These are phyloP conservation scores for Carex sylvatica DNA, from an alignment of 202 grass and related monocot genomes.

Conservation along the genomic window DNA sequence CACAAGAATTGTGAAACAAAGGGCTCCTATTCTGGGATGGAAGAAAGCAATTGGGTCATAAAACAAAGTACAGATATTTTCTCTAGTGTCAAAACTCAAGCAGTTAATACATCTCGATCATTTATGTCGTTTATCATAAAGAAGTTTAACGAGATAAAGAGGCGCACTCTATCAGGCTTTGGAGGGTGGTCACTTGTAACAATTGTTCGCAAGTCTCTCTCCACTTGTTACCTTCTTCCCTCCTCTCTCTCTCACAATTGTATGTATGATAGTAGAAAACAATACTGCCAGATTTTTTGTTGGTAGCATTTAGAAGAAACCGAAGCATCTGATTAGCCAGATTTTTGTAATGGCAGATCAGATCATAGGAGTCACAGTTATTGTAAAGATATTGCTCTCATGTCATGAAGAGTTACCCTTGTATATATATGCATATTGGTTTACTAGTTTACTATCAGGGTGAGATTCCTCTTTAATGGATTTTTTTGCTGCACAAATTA, in stretches of 20 bases:
- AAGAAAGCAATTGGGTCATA: constrained; percentile 1
- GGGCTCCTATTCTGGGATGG: constrained; percentile 25
- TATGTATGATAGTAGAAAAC: neutral
- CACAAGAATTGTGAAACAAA: constrained; percentile 44
- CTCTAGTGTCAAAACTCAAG: neutral
- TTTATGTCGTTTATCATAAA: constrained; percentile 43
- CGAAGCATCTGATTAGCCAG: neutral
- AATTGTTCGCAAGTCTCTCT: constrained; percentile 31
- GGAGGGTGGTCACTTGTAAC: constrained; percentile 61
- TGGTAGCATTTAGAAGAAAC: constrained; percentile 15
- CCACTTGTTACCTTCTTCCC: neutral
- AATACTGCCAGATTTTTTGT: neutral
- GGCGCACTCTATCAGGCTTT: constrained; percentile 54
- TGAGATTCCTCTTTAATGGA: neutral
- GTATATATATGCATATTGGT: neutral
- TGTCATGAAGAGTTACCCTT: neutral
- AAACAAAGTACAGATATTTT: constrained; percentile 6
- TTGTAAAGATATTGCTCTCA: neutral
- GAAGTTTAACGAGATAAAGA: constrained; percentile 57
- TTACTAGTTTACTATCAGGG: neutral
- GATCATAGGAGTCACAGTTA: neutral
- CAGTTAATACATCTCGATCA: constrained; percentile 27
- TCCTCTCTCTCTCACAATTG: neutral
- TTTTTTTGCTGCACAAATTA: neutral
- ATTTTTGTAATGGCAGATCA: constrained; percentile 18